A percentile compares a stretch with the other conserved stretches of the same genome.
These are phyloP conservation scores for Acacia melanoxylon DNA, from an alignment of 306 rosid genomes.

Conservation along the genomic window DNA sequence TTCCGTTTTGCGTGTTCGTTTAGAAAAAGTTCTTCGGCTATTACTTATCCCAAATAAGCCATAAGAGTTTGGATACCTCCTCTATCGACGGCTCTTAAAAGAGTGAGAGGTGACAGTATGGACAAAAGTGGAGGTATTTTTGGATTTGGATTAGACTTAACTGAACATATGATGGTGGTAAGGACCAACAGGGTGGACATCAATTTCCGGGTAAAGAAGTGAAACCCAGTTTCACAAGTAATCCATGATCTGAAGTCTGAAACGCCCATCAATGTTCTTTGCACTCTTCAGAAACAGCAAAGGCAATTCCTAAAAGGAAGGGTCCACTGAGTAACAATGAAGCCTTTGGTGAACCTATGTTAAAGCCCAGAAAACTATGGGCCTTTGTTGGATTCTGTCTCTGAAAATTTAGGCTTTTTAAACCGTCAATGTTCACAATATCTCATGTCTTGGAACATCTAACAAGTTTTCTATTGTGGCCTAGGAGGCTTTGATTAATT, in stretches of 20 bases:
- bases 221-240: neutral
- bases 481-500: neutral
- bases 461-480: neutral
- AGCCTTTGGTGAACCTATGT: neutral
- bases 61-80: fast-evolving
- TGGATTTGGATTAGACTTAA: slow-evolving; percentile 6
- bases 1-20: too few relatives aligned
- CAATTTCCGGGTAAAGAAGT: slow-evolving; percentile 33
- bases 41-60: too few relatives aligned
- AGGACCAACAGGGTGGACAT: slow-evolving; percentile 40
- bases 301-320: neutral
- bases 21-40: too few relatives aligned
- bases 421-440: neutral
- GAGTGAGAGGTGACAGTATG: too few relatives aligned
- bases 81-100: fast-evolving
- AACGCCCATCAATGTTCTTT: slow-evolving; percentile 1
- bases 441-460: neutral
- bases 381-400: too few relatives aligned
- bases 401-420: neutral
- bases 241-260: slow-evolving; percentile 10
- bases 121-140: too few relatives aligned
- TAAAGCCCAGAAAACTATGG: neutral
- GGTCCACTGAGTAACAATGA: neutral
- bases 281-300: slow-evolving; percentile 6
- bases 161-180: slow-evolving; percentile 2